Conservation (phyloP, 495 filamentous ascomycete genomes). For the Penicillium coffeae region DNA sequence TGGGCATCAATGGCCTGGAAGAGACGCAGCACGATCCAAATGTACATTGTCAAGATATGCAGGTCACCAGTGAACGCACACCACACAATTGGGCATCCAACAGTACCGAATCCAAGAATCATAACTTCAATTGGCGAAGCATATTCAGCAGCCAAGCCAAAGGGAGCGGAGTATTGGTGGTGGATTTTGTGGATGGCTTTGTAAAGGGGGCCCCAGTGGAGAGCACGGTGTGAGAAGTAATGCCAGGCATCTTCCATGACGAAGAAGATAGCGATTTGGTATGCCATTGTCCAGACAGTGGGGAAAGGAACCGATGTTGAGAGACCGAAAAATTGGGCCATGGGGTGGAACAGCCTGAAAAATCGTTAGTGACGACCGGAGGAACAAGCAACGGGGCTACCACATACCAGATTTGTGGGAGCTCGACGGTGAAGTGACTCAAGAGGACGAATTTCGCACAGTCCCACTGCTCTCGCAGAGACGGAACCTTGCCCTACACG, state of each 20-base stretch:
- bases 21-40: slow-evolving; percentile 89
- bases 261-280: slow-evolving; percentile 93
- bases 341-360: slow-evolving; percentile 88
- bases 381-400: neutral
- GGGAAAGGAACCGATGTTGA: slow-evolving; percentile 89
- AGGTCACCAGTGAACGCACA: slow-evolving; percentile 77
- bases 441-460: slow-evolving; percentile 89
- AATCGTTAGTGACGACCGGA: neutral
- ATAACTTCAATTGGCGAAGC: slow-evolving; percentile 97
- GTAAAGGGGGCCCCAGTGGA: slow-evolving; percentile 96
- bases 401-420: slow-evolving; percentile 89
- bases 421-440: slow-evolving; percentile 92
- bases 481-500: slow-evolving; percentile 79
- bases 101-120: slow-evolving; percentile 90
- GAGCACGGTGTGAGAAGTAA: slow-evolving; percentile 90
- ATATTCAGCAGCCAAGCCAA: slow-evolving; percentile 95
- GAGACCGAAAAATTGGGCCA: slow-evolving; percentile 90
- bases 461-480: slow-evolving; percentile 84
- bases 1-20: slow-evolving; percentile 99
- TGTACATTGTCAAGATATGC: slow-evolving; percentile 95
- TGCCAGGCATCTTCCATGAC: slow-evolving; percentile 97
- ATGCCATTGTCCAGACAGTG: slow-evolving; percentile 73
- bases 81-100: slow-evolving; percentile 81
- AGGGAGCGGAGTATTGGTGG: slow-evolving; percentile 96
- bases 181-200: slow-evolving; percentile 96